Base-by-base conservation (phyloP, 805 yeast species). In the Monosporozyma solicola region DNA sequence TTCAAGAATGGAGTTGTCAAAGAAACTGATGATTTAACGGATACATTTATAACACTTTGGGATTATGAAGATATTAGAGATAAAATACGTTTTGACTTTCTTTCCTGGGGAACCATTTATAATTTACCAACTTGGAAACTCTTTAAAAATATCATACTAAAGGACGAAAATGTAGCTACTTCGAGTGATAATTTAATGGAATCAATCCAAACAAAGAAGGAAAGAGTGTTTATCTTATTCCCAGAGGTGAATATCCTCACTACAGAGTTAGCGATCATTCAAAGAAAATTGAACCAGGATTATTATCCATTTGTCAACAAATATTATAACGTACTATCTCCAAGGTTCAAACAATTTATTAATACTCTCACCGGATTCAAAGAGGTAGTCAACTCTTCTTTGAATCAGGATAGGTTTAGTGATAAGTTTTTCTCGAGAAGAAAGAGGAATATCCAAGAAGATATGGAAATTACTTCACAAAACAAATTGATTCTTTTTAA, bases 211-310 rank as follows among this genome's bases (percentile, higher is more conserved):
- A 78, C 77, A 41, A 29, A 35, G 20, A 33, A 41, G 6, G 57
- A 61, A 15, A 77, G 79, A 58, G 83, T 95, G 87, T 59, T 89
- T 0, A 81, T 83, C 0, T 57, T 87, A 8, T 90, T 90, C 58
- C 97, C 97, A 0, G 97, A 91, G 67, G 96, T 87, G 4, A 86
- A 85, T 61, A 79, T 85, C 7, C 78, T 80, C 66, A 78, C 83
- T 0, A 72, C 76, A 10, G 76, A 76, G 39, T 74, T 74, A 47
- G 64, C 58, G 43, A 72, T 47, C 57, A 65, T 60, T 50, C 95
- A 89, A 55, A 72, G 75, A 41, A 73, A 76, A 32, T 74, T 82
- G 55, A 75, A 83, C 48, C 77, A 76, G 43, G 75, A 76, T 53
- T 80, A 76, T 60, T 56, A 29, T 24, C 60, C 65, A 5, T 84